phyloP scores from a whole-genome alignment of 2,329 filamentous ascomycete genomes.

The Mycosphaerelloides madeirae region DNA sequence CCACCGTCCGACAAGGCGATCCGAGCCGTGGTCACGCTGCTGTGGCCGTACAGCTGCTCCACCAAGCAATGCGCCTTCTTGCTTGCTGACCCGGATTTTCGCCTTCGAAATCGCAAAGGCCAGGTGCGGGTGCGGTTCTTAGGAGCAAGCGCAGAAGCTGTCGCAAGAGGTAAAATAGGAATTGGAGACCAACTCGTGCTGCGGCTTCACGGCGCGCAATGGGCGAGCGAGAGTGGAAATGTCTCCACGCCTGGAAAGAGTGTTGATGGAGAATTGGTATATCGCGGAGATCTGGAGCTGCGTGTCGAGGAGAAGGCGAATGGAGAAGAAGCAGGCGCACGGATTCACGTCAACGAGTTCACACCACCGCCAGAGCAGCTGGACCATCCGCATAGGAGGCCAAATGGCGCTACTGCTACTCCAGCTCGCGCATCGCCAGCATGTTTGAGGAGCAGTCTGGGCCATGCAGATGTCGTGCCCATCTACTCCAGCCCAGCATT shows the following conservation, averaged over 20 bases:
- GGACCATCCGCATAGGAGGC: background rate
- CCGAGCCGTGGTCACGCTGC: slow-evolving; percentile 71
- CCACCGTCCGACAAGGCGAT: slow-evolving; percentile 39
- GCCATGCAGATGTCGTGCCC: slow-evolving; percentile 25
- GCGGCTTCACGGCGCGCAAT: slow-evolving; percentile 63
- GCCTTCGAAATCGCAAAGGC: slow-evolving; percentile 68
- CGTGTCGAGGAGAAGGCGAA: slow-evolving; percentile 22
- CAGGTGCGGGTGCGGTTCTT: slow-evolving; percentile 76
- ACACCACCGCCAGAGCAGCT: slow-evolving; percentile 17
- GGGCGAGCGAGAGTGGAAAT: slow-evolving; percentile 54
- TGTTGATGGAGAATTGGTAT: slow-evolving; percentile 55
- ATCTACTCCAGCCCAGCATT: slow-evolving; percentile 68
- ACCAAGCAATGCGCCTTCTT: slow-evolving; percentile 70
- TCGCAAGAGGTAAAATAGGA: slow-evolving; percentile 63
- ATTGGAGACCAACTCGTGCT: slow-evolving; percentile 74
- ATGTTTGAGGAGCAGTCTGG: slow-evolving; percentile 17
- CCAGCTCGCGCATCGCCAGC: slow-evolving; percentile 1
- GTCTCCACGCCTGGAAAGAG: slow-evolving; percentile 52
- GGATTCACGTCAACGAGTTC: slow-evolving; percentile 13
- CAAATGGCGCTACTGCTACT: background rate
- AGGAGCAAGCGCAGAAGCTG: slow-evolving; percentile 63
- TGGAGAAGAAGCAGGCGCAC: slow-evolving; percentile 6
- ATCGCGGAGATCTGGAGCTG: slow-evolving; percentile 35
- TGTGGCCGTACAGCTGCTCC: slow-evolving; percentile 86
- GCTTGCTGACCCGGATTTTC: slow-evolving; percentile 78